These are phyloP conservation scores for Penicillium sp. DNA, from an alignment of 2,329 filamentous ascomycete genomes.

Conservation along the genomic window DNA sequence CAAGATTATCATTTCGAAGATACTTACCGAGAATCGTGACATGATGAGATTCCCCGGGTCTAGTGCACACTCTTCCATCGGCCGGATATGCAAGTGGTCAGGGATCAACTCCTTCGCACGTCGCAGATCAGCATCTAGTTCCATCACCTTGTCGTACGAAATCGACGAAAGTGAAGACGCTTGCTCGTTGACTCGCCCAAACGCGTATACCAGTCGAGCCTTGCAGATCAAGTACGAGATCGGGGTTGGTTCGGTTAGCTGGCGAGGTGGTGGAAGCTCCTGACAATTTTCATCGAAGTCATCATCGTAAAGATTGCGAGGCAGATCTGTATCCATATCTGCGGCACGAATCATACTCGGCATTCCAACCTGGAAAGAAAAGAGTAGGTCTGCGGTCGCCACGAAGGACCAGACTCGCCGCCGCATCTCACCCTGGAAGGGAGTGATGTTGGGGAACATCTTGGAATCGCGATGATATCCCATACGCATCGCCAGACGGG, in stretches of 20 bases:
- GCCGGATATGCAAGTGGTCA: constrained; percentile 75
- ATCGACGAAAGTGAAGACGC: constrained; percentile 46
- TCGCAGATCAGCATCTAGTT: constrained; percentile 61
- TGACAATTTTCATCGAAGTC: constrained; percentile 64
- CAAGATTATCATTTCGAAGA: neutral
- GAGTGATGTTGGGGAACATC: constrained; percentile 61
- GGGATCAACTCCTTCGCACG: constrained; percentile 69
- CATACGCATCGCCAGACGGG: constrained; percentile 68
- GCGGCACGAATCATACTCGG: constrained; percentile 68
- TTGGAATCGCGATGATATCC: constrained; percentile 67
- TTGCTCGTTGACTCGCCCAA: constrained; percentile 51
- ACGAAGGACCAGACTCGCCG: constrained; percentile 55
- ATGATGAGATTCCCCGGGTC: constrained; percentile 74
- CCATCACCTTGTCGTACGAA: constrained; percentile 65
- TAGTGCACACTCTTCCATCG: constrained; percentile 72
- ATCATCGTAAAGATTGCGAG: constrained; percentile 67
- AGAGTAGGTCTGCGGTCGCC: constrained; percentile 65
- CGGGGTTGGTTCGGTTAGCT: constrained; percentile 63
- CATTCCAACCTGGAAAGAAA: constrained; percentile 70
- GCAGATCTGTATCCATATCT: constrained; percentile 66
- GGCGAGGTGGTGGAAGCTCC: constrained; percentile 61
- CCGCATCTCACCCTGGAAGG: constrained; percentile 65
- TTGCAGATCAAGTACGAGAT: constrained; percentile 56
- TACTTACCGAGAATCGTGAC: constrained; percentile 70
- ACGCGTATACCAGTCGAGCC: constrained; percentile 45